phyloP scores from a whole-genome alignment of 2,329 filamentous ascomycete species.

The Scedosporium apiospermum region DNA sequence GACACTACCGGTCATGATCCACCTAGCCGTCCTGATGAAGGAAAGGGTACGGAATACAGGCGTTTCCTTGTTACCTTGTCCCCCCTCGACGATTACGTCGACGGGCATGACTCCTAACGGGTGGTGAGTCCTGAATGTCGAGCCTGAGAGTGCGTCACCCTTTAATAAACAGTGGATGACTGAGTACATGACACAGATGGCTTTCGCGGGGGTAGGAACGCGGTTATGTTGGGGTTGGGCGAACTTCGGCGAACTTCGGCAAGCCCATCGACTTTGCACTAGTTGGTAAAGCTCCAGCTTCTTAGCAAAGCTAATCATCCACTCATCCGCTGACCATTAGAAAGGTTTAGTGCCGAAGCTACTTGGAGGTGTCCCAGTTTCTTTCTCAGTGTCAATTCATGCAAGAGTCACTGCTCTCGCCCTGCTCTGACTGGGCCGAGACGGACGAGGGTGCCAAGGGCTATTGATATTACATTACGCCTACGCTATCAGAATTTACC shows the following conservation, averaged over 20 bases:
- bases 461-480: too few species aligned
- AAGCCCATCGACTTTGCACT: neutral
- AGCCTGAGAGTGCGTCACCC: neutral
- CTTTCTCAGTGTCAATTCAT: too few species aligned
- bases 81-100: neutral
- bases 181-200: neutral
- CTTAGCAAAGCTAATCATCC: too few species aligned
- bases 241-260: neutral
- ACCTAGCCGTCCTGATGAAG: neutral
- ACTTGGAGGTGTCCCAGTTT: too few species aligned
- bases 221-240: neutral
- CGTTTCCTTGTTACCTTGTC: neutral
- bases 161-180: neutral
- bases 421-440: too few species aligned
- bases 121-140: neutral
- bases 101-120: neutral
- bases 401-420: too few species aligned
- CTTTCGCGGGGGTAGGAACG: neutral
- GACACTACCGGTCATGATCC: neutral
- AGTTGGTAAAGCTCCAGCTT: too few species aligned
- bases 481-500: too few species aligned
- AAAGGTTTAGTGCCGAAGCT: too few species aligned
- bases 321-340: too few species aligned
- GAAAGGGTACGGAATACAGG: neutral
- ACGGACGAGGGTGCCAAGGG: too few species aligned